These are phyloP conservation scores for Cutaneotrichosporon sp. DNA, from an alignment of 1,284 basidiomycete species.

Conservation along the genomic window DNA sequence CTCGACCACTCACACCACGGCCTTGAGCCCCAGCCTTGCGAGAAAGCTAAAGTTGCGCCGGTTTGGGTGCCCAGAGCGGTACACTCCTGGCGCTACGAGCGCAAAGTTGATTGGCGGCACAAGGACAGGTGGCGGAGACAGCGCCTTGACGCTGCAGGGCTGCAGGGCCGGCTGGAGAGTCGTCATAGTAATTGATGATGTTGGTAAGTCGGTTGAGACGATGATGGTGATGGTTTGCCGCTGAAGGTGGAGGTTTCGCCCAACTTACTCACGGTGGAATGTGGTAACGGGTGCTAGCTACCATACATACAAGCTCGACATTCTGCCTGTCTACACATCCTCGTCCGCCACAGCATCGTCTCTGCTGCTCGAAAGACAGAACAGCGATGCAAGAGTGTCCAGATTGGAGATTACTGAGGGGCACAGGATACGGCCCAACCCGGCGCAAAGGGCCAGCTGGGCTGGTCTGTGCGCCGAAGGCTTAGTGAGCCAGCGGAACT, in stretches of 20 bases:
- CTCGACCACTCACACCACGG: conserved; percentile 44
- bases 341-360: not conserved
- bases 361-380: not conserved
- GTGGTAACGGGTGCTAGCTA: not conserved
- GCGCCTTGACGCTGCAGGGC: conserved; percentile 17
- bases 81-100: conserved; percentile 49
- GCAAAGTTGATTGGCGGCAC: conserved; percentile 56
- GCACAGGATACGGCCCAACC: not conserved
- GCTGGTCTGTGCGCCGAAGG: not conserved
- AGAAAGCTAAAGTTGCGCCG: conserved; percentile 51
- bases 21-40: conserved; percentile 41
- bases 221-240: not conserved
- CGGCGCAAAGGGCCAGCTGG: not conserved
- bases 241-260: not conserved
- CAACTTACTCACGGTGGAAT: conserved; percentile 1
- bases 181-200: conserved; percentile 13
- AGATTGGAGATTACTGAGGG: not conserved
- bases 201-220: not conserved
- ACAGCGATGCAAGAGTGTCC: not conserved
- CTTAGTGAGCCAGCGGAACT: too few species aligned
- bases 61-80: conserved; percentile 52
- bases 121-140: conserved; percentile 31
- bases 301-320: not conserved
- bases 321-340: not conserved
- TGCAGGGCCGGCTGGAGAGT: conserved; percentile 21